Base-by-base conservation (phyloP, 306 rosid species). In the Pterocarpus santalinus region DNA sequence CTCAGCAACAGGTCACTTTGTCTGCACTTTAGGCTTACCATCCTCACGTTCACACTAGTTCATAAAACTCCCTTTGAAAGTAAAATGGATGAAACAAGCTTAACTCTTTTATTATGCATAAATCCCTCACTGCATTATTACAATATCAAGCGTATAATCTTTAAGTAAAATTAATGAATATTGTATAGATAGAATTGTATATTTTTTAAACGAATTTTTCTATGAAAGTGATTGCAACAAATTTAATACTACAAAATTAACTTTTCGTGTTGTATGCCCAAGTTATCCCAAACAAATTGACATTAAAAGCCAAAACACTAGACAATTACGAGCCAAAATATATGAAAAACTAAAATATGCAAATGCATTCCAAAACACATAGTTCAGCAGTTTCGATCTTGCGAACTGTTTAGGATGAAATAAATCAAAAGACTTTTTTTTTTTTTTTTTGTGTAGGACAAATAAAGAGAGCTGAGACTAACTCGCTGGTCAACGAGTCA, bases 401-500 rank as follows among this genome's bases (percentile, higher is more conserved):
- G 80, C 75, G 65, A 43, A 41, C 28, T 76, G 34, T 15, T 41
- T 39, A 61, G 65, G 69, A 56, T 52, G 51, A 4, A 14, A 46
- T 17, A 16, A 60, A 76, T 53, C 2, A 5, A 71, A 36, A 43
- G 62, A 33, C 7, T 17, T 51, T 17, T 6, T 41, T 2, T 55
- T 3, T 72, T 17, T 51, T 17, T 6, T 41, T 2, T 55, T 3
- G 65, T 33, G 15, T 7, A 30, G 15, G 79, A 55, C 49, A 79
- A 73, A 76, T 30, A 63, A 58, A 71, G 72, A 82, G 66, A 56
- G 72, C 28, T 4, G 74, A 76, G 85, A 75, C 64, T 4, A 52
- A 81, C 68, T 75, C 78, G 60, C 83, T 58, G 94, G 96, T 90
- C 71, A 60, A 85, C 90, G 83, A 95, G 99, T 95, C 99, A 93